A percentile compares a stretch with the other conserved stretches of the same genome.
Conservation (phyloP, 148 eudicot genomes). For the Pharnaceum exiguum region DNA sequence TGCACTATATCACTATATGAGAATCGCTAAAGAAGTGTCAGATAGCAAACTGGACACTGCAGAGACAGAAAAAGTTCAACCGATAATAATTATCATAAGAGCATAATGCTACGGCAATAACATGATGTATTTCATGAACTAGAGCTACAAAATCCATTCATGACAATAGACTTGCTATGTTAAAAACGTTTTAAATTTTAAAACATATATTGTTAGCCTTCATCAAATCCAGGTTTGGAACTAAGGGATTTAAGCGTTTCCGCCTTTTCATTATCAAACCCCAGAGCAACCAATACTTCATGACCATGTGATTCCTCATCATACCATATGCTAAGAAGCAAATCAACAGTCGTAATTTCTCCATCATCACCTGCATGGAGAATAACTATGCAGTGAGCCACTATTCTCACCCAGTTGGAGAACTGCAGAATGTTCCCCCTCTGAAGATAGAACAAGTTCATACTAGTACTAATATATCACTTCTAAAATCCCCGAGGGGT, state of each 20-base stretch:
- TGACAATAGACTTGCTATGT: constrained; percentile 13
- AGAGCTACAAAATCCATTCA: constrained; percentile 8
- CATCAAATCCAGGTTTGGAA: constrained; percentile 48
- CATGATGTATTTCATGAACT: background rate
- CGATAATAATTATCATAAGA: too few species aligned
- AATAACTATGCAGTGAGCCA: background rate
- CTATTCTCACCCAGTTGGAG: background rate
- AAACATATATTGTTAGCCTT: constrained; percentile 18
- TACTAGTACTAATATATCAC: too few species aligned
- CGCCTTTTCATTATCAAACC: constrained; percentile 59
- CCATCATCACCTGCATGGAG: constrained; percentile 45
- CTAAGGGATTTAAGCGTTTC: constrained; percentile 42
- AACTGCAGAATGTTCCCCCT: too few species aligned
- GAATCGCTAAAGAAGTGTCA: too few species aligned
- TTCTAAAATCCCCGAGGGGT: too few species aligned
- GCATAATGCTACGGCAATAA: too few species aligned
- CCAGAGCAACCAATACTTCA: constrained; percentile 63
- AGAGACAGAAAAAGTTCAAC: too few species aligned
- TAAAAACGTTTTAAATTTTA: background rate
- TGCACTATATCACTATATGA: too few species aligned
- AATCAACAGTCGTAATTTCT: constrained; percentile 52
- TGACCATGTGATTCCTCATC: constrained; percentile 64
- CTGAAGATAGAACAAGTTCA: too few species aligned
- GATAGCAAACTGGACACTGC: too few species aligned
- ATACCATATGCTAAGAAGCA: constrained; percentile 76